Evolutionary conservation across 2,329 filamentous ascomycete species (phyloP).

Genomic region (Aspergillus fumigatus): DNA sequence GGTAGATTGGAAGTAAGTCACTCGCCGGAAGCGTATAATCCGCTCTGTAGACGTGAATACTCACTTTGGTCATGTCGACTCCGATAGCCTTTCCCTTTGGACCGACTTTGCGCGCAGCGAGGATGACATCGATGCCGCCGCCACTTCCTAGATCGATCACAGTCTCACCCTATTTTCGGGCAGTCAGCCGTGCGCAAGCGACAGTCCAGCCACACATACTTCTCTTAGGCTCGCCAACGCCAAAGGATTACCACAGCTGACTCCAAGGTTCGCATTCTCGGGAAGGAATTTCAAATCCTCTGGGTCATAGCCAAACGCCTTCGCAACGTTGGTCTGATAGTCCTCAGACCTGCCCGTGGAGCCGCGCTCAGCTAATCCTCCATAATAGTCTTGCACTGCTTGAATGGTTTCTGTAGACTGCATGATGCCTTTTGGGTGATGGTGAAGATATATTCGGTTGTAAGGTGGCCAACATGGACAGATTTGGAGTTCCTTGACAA

Average conservation of each 20-base stretch:
- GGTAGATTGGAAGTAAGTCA: not conserved
- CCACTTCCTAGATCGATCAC: slow-evolving; percentile 56
- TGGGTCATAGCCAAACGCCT: slow-evolving; percentile 50
- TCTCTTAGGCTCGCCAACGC: slow-evolving; percentile 46
- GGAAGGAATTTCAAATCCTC: slow-evolving; percentile 47
- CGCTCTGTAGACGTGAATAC: not conserved
- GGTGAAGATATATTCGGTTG: not conserved
- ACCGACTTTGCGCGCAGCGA: slow-evolving; percentile 47
- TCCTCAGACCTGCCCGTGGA: not conserved
- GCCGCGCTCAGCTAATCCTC: not conserved
- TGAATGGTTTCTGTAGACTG: not conserved
- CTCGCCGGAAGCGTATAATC: not conserved
- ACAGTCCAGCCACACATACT: slow-evolving; percentile 22
- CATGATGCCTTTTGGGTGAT: not conserved
- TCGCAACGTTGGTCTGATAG: slow-evolving; percentile 31
- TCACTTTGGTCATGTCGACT: slow-evolving; percentile 57
- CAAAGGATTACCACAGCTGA: slow-evolving; percentile 53
- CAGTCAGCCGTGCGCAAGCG: not conserved
- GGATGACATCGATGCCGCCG: slow-evolving; percentile 56
- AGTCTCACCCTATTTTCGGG: slow-evolving; percentile 46
- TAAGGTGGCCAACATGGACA: not conserved
- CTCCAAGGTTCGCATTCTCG: slow-evolving; percentile 47
- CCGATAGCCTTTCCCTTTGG: slow-evolving; percentile 51
- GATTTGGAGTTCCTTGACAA: not conserved
- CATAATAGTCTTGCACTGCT: not conserved